These are phyloP conservation scores for Globisporangium parvum DNA, from an alignment of 352 stramenopile genomes.

Conservation along the genomic window DNA sequence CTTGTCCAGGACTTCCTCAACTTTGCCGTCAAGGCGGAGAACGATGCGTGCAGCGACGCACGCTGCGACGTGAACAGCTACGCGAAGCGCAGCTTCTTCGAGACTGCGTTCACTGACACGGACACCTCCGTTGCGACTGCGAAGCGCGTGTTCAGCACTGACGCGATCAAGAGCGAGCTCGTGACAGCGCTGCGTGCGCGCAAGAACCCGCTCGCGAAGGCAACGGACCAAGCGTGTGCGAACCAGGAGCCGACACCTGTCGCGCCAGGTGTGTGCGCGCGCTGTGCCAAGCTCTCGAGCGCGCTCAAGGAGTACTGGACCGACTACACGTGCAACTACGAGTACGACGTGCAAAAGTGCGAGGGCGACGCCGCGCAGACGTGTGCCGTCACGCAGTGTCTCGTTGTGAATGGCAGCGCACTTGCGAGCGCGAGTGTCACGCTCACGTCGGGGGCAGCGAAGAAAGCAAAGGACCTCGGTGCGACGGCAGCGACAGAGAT, in stretches of 20 bases:
- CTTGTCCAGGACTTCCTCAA: constrained; percentile 30
- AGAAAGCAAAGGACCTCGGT: constrained; percentile 10
- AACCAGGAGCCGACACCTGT: constrained; percentile 25
- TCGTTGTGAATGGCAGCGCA: constrained; percentile 36
- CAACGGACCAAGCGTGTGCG: constrained; percentile 4
- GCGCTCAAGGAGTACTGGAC: constrained; percentile 50
- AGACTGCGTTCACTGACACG: constrained; percentile 13
- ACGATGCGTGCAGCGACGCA: constrained; percentile 48
- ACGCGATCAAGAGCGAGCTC: constrained; percentile 13
- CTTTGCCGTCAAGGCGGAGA: constrained; percentile 32
- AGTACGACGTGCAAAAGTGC: constrained; percentile 44
- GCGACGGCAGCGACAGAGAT: constrained; percentile 52
- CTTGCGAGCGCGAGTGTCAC: constrained; percentile 25
- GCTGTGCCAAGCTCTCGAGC: constrained; percentile 47
- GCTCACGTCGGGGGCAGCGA: constrained; percentile 37
- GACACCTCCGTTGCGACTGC: constrained; percentile 9
- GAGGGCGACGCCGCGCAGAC: constrained; percentile 25
- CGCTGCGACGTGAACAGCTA: constrained; percentile 42
- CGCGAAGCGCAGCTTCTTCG: constrained; percentile 35
- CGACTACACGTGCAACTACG: constrained; percentile 53
- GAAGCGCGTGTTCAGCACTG: constrained; percentile 23
- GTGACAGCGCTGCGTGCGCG: constrained; percentile 11
- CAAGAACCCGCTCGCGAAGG: constrained; percentile 30
- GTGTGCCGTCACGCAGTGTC: constrained; percentile 48
- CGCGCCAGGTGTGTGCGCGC: constrained; percentile 21